These are phyloP conservation scores for Populus hybrid DNA, from an alignment of 441 rosid genomes.

Conservation along the genomic window DNA sequence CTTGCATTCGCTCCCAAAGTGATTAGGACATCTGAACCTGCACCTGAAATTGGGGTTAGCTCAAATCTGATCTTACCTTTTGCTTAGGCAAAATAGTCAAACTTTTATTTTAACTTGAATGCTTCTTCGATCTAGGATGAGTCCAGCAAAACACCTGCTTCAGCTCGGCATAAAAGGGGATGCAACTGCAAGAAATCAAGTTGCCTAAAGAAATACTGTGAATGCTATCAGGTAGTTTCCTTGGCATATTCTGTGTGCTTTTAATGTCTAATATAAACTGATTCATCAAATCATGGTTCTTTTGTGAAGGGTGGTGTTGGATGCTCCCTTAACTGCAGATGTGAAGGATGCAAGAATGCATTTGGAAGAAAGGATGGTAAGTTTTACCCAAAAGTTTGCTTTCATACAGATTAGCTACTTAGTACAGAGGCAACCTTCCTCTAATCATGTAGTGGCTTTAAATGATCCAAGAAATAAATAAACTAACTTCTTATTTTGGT, in stretches of 20 bases:
- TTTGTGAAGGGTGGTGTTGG: constrained; percentile 86
- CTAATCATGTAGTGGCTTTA: neutral
- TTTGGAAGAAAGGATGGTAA: constrained; percentile 91
- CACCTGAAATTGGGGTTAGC: constrained; percentile 63
- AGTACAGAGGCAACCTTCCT: neutral
- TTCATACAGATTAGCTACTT: neutral
- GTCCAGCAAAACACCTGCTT: constrained; percentile 84
- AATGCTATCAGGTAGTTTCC: constrained; percentile 90
- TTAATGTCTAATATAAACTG: constrained; percentile 19
- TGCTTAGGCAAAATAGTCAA: constrained; percentile 4
- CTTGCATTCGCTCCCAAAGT: constrained; percentile 99
- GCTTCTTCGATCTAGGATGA: constrained; percentile 62
- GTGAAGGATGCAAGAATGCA: constrained; percentile 96
- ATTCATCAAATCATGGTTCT: constrained; percentile 15
- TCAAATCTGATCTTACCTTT: constrained; percentile 6
- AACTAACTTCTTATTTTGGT: no score
- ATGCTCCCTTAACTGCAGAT: constrained; percentile 92
- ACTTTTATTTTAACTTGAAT: constrained; percentile 9
- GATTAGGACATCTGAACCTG: constrained; percentile 55
- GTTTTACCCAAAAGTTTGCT: constrained; percentile 15
- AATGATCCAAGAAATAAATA: neutral
- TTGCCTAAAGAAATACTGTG: constrained; percentile 96
- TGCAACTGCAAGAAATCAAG: constrained; percentile 99
- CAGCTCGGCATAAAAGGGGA: constrained; percentile 98
- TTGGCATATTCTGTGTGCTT: neutral